phyloP scores from a whole-genome alignment of 805 yeast genomes.

The Isabelozyma gotoi region DNA sequence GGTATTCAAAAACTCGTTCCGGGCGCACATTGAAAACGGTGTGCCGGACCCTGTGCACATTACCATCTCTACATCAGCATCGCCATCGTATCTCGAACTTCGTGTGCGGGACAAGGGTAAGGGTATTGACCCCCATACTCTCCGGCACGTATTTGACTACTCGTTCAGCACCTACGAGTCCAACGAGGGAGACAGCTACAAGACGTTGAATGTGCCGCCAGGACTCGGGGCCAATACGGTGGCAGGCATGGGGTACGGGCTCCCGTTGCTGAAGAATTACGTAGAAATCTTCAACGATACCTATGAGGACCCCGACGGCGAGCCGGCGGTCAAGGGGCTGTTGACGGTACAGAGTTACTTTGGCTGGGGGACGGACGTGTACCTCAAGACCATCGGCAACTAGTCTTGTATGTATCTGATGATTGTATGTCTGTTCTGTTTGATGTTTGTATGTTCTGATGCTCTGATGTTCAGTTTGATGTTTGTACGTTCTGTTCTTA shows the following conservation, averaged over 20 bases:
- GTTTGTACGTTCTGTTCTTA: neutral
- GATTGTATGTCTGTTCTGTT: too few species aligned
- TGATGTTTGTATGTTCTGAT: too few species aligned
- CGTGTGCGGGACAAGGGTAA: conserved; percentile 86
- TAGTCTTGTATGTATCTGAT: too few species aligned
- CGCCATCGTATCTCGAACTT: conserved; percentile 55
- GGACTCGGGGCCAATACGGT: conserved; percentile 68
- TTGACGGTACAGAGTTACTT: conserved; percentile 39
- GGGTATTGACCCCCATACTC: conserved; percentile 72
- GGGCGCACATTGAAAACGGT: conserved; percentile 81
- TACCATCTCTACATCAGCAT: conserved; percentile 34
- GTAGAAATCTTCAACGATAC: conserved; percentile 42
- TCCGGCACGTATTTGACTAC: conserved; percentile 75
- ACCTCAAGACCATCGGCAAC: conserved; percentile 37
- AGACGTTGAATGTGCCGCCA: conserved; percentile 67
- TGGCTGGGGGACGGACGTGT: conserved; percentile 49
- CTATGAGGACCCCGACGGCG: conserved; percentile 10
- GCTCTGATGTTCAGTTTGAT: too few species aligned
- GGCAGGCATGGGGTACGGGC: conserved; percentile 96
- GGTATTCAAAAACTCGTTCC: conserved; percentile 77
- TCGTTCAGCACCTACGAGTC: conserved; percentile 78
- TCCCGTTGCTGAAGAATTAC: conserved; percentile 69
- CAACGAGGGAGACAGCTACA: conserved; percentile 57
- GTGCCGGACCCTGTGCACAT: conserved; percentile 38
- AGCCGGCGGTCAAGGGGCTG: conserved; percentile 32